These are phyloP conservation scores for Cladosporium oxysporum DNA, from an alignment of 2,329 filamentous ascomycete genomes.

Conservation along the genomic window DNA sequence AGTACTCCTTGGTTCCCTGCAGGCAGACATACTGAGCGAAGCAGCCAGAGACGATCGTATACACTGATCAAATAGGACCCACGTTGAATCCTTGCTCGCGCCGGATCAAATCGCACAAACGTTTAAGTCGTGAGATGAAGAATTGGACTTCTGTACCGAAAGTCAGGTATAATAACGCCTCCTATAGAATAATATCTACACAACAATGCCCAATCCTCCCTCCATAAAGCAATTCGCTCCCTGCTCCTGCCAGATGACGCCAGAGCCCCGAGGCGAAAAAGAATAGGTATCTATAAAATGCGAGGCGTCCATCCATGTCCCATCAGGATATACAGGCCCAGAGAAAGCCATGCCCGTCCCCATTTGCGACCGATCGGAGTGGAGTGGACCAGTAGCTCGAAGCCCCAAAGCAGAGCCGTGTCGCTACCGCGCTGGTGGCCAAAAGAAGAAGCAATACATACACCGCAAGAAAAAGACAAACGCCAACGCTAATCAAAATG, in stretches of 20 bases:
- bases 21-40: too few relatives aligned
- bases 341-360: background rate
- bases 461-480: background rate
- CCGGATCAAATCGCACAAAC: too few relatives aligned
- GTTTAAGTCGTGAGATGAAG: background rate
- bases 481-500: background rate
- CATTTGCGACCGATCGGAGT: background rate
- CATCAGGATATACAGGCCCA: background rate
- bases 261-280: background rate
- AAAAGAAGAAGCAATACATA: background rate
- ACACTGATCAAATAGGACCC: too few relatives aligned
- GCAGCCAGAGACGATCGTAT: too few relatives aligned
- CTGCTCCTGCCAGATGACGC: background rate
- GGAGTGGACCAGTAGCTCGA: background rate
- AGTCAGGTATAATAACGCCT: background rate
- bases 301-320: background rate
- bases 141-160: background rate
- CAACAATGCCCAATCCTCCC: background rate
- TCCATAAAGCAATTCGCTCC: background rate
- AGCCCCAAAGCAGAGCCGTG: background rate
- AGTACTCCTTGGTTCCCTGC: too few relatives aligned
- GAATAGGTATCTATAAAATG: background rate
- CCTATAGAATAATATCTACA: background rate
- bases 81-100: too few relatives aligned
- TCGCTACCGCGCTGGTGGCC: too few relatives aligned